phyloP scores from a whole-genome alignment of 257 asterid species.

The Solanum ossicruentum region DNA sequence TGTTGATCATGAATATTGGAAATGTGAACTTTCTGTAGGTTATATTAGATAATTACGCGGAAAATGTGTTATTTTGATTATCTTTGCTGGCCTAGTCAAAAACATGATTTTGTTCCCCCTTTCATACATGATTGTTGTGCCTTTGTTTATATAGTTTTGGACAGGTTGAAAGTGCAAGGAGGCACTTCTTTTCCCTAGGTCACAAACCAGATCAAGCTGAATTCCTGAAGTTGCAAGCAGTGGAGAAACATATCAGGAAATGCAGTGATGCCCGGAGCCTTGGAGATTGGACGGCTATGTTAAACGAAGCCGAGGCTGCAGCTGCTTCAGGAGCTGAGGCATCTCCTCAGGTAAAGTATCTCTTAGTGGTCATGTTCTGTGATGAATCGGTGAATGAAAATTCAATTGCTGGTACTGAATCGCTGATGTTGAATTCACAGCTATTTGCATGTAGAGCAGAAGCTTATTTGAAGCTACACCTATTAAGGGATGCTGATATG shows the following conservation, averaged over 20 bases:
- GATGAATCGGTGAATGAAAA: background rate
- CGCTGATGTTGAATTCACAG: conserved; percentile 31
- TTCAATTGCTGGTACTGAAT: background rate
- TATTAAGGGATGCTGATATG: conserved; percentile 33
- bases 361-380: background rate
- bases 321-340: conserved; percentile 58
- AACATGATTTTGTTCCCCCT: background rate
- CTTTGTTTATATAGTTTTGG: conserved; percentile 29
- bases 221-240: conserved; percentile 48
- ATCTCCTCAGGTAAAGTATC: conserved; percentile 56
- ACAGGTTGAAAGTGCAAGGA: conserved; percentile 53
- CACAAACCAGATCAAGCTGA: conserved; percentile 36
- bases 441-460: conserved; percentile 60
- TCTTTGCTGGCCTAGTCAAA: background rate
- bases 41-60: background rate
- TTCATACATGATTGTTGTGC: background rate
- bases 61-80: background rate
- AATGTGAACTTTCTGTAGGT: background rate
- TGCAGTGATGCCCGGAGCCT: conserved; percentile 46
- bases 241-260: conserved; percentile 45
- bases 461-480: conserved; percentile 59
- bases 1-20: background rate
- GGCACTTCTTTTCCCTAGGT: conserved; percentile 45
- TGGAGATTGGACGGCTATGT: conserved; percentile 47
- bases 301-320: conserved; percentile 61